Evolutionary conservation across 2,329 filamentous ascomycete genomes (phyloP).

Genomic region (Aspergillus felis): DNA sequence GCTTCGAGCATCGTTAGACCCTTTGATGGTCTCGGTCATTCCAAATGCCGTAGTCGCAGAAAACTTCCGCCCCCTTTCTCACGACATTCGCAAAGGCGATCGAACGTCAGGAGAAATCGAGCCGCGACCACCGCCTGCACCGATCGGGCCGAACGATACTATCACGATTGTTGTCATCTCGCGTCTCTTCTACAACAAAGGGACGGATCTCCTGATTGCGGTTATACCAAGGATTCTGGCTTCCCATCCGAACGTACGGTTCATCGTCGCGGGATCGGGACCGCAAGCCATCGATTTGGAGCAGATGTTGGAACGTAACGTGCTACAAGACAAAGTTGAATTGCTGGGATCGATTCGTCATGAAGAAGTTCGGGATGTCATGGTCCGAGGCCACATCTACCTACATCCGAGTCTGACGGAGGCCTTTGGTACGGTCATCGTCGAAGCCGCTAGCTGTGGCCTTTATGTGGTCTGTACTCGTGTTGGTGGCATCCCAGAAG

Average conservation of each 20-base stretch:
- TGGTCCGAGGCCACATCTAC: constrained; percentile 95
- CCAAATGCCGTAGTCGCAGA: constrained; percentile 96
- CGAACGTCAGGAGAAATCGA: constrained; percentile 23
- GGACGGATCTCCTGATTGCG: constrained; percentile 93
- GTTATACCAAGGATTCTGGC: constrained; percentile 90
- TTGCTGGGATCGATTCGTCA: constrained; percentile 89
- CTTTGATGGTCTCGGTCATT: constrained; percentile 95
- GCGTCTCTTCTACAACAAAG: constrained; percentile 97
- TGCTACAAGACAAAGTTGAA: constrained; percentile 88
- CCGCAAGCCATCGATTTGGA: constrained; percentile 97
- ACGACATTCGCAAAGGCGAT: constrained; percentile 40
- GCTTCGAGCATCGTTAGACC: constrained; percentile 86
- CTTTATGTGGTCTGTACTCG: constrained; percentile 95
- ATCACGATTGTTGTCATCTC: constrained; percentile 98
- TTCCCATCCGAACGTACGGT: constrained; percentile 85
- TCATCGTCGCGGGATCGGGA: constrained; percentile 92
- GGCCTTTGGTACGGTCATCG: constrained; percentile 95
- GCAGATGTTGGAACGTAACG: constrained; percentile 95
- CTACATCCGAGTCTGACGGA: constrained; percentile 93
- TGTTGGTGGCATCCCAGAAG: constrained; percentile 94
- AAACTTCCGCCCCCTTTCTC: constrained; percentile 75
- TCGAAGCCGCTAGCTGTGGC: constrained; percentile 93
- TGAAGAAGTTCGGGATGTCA: constrained; percentile 94
- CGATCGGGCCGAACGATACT: constrained; percentile 74
- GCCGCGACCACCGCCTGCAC: constrained; percentile 56